Evolutionary conservation across 2,329 filamentous ascomycete species (phyloP).

Genomic region (Nigrograna mackinnonii): DNA sequence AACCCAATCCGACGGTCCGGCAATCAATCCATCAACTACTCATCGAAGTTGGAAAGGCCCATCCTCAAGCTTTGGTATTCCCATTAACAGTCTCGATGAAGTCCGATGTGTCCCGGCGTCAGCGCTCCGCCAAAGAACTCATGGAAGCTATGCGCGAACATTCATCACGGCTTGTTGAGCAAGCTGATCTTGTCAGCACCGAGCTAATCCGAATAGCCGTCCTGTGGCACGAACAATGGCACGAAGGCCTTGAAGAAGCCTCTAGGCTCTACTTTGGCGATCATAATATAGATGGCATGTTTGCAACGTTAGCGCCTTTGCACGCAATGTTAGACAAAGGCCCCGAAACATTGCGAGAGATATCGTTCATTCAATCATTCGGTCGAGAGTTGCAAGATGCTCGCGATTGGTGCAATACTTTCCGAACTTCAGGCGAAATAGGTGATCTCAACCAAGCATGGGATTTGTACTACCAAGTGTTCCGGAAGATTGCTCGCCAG

Average conservation of each 20-base stretch:
- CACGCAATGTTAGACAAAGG: slow-evolving; percentile 90
- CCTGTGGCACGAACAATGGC: slow-evolving; percentile 98
- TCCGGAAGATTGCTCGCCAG: slow-evolving; percentile 92
- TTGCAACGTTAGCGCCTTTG: slow-evolving; percentile 83
- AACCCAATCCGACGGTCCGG: slow-evolving; percentile 86
- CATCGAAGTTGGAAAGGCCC: slow-evolving; percentile 87
- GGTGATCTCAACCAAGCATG: slow-evolving; percentile 97
- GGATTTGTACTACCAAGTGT: slow-evolving; percentile 99
- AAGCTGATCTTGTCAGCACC: slow-evolving; percentile 92
- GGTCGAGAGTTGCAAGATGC: slow-evolving; percentile 94
- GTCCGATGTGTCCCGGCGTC: slow-evolving; percentile 82
- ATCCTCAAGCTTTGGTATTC: slow-evolving; percentile 96
- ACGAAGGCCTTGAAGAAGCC: slow-evolving; percentile 95
- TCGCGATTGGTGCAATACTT: slow-evolving; percentile 93
- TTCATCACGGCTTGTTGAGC: slow-evolving; percentile 87
- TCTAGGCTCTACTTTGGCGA: slow-evolving; percentile 97
- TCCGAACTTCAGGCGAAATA: slow-evolving; percentile 83
- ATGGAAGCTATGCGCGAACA: slow-evolving; percentile 99
- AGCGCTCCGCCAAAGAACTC: slow-evolving; percentile 85
- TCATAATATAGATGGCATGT: slow-evolving; percentile 97
- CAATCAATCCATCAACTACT: slow-evolving; percentile 90
- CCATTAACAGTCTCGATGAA: slow-evolving; percentile 98
- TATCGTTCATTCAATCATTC: slow-evolving; percentile 97
- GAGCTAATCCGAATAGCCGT: slow-evolving; percentile 97
- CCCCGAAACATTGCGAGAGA: slow-evolving; percentile 90